phyloP scores from a whole-genome alignment of 1,284 basidiomycete species.

The Cutaneotrichosporon sp. region DNA sequence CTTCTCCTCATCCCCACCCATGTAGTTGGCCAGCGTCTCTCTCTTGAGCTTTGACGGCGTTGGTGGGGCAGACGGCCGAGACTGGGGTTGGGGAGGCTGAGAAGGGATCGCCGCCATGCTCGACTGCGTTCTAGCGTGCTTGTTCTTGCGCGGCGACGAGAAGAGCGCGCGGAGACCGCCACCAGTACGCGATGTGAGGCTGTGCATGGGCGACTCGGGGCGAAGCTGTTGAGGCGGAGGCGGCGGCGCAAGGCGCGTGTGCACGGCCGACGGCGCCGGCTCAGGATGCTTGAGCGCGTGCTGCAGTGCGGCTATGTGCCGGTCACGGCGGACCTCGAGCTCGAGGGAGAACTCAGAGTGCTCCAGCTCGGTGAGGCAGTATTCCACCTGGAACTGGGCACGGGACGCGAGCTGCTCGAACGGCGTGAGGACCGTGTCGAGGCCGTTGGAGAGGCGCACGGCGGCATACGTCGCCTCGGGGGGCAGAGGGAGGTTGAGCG shows the following conservation, averaged over 20 bases:
- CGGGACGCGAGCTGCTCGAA: conserved; percentile 62
- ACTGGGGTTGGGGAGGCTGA: conserved; percentile 6
- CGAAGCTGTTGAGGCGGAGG: neutral
- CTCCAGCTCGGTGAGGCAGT: conserved; percentile 65
- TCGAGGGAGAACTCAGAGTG: conserved; percentile 86
- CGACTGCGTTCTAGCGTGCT: conserved; percentile 17
- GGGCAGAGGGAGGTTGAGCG: conserved; percentile 68
- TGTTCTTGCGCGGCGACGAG: conserved; percentile 15
- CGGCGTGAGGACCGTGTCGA: conserved; percentile 91
- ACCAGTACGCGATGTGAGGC: conserved; percentile 3
- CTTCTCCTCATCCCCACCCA: conserved; percentile 59
- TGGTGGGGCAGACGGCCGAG: conserved; percentile 37
- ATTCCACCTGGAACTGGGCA: conserved; percentile 80
- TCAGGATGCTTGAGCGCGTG: conserved; percentile 49
- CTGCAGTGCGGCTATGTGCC: conserved; percentile 62
- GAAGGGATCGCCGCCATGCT: conserved; percentile 16
- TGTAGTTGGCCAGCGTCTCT: conserved; percentile 68
- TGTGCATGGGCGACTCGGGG: conserved; percentile 3
- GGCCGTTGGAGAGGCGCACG: conserved; percentile 93
- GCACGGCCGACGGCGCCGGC: neutral
- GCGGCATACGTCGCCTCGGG: conserved; percentile 66
- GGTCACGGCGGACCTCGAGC: conserved; percentile 73
- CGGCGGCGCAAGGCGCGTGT: conserved; percentile 44
- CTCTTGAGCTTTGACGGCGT: conserved; percentile 43
- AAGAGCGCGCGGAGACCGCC: conserved; percentile 7